Base-by-base conservation (phyloP, 495 filamentous ascomycete genomes). In the Alectoria sarmentosa region DNA sequence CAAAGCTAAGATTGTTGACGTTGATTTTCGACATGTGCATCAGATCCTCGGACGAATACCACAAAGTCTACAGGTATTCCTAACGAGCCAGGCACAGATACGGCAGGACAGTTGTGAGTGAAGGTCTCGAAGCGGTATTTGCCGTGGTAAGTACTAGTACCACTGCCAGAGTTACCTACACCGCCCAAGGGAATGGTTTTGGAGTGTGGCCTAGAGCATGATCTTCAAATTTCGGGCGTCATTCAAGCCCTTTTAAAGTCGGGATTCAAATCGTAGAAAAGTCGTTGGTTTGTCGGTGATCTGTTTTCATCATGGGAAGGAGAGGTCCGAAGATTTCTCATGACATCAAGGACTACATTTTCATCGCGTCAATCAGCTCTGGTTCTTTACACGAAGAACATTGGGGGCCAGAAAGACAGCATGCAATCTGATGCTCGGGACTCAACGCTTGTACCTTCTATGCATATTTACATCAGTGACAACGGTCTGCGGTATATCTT, bases 71-170 rank as follows among this genome's bases (percentile, higher is more conserved):
- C 23, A 70, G 30, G 46, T 63, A 60, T n/a, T 67, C 61, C 61
- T 30, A 71, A 41, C 44, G 60, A 69, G 19, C 28, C 15, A 15
- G 69, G n/a, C 15, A 65, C 32, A 63, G 66, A 61, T 28, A 74
- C 60, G 69, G 72, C 54, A 49, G 69, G 28, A 11, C 72, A 37
- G 21, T 13, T 37, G 17, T 74, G 60, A 41, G 74, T 58, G 57
- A 67, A 60, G 69, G 67, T 30, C 59, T 70, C 57, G 70, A 76
- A 65, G 44, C 68, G 62, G 71, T 58, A 62, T 62, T 65, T 67
- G 5, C 68, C 68, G 26, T 69, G 67, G 32, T 71, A 70, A 14
- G 46, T 46, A 30, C 68, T 65, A 14, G 46, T 46, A 30, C 68
- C 68, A 3, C 36, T 55, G 26, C 69, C 69, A 13, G 64, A 59